Conservation (phyloP, 768 basidiomycete species). For the Macrocybe gigantea region DNA sequence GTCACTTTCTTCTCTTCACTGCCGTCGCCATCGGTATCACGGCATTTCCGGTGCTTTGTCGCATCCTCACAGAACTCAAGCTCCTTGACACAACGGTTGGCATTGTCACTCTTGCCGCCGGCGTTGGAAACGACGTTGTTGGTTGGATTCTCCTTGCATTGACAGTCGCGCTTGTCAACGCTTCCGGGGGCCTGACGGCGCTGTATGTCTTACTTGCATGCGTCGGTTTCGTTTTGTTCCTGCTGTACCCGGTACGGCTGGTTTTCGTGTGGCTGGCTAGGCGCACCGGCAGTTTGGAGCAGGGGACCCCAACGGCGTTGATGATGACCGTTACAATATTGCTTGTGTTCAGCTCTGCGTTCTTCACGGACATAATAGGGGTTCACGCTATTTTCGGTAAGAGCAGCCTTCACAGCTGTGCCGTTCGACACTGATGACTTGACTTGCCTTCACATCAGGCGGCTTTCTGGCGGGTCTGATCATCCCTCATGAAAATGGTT, state of each 20-base stretch:
- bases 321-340: constrained; percentile 82
- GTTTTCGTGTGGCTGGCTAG: constrained; percentile 62
- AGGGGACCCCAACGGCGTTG: constrained; percentile 60
- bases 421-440: neutral
- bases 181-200: constrained; percentile 65
- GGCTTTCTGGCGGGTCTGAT: constrained; percentile 81
- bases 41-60: constrained; percentile 77
- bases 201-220: constrained; percentile 74
- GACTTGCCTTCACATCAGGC: constrained; percentile 31
- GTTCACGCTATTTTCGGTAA: constrained; percentile 64
- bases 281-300: constrained; percentile 66
- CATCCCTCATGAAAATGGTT: constrained; percentile 79
- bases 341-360: constrained; percentile 67
- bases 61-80: constrained; percentile 79
- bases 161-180: constrained; percentile 80
- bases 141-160: constrained; percentile 85
- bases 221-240: constrained; percentile 58
- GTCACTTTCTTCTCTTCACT: constrained; percentile 81
- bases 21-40: constrained; percentile 81
- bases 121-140: constrained; percentile 71
- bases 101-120: constrained; percentile 74
- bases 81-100: constrained; percentile 86
- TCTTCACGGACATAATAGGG: constrained; percentile 85
- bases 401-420: constrained; percentile 5
- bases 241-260: constrained; percentile 61